These are phyloP conservation scores for Endoconidiophora polonica DNA, from an alignment of 2,329 filamentous ascomycete genomes.

Conservation along the genomic window DNA sequence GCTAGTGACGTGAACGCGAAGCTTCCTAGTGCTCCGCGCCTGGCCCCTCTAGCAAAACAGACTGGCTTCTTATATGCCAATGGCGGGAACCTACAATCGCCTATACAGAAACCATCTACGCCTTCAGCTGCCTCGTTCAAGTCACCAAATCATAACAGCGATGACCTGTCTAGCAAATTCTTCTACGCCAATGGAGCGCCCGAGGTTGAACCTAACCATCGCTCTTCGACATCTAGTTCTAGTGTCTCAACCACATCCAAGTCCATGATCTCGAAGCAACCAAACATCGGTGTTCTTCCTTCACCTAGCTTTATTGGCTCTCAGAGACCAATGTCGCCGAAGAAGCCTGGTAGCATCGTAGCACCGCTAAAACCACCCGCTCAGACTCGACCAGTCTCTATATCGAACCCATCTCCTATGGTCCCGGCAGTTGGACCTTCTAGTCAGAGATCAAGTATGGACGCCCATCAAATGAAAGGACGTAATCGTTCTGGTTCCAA, in stretches of 20 bases:
- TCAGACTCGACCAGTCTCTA: slow-evolving; percentile 9
- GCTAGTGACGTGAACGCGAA: slow-evolving; percentile 55
- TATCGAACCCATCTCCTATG: slow-evolving; percentile 10
- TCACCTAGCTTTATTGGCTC: slow-evolving; percentile 6
- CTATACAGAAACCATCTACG: slow-evolving; percentile 18
- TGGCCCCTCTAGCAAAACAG: slow-evolving; percentile 23
- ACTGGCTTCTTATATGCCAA: slow-evolving; percentile 42
- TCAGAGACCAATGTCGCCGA: slow-evolving; percentile 10
- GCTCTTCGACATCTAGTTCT: slow-evolving; percentile 27
- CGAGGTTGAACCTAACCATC: slow-evolving; percentile 27
- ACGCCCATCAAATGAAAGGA: slow-evolving; percentile 4
- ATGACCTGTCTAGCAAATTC: slow-evolving; percentile 39
- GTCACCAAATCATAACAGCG: slow-evolving; percentile 8
- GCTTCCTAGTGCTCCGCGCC: slow-evolving; percentile 23
- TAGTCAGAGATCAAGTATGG: slow-evolving; percentile 7
- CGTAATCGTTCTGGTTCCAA: slow-evolving; percentile 7
- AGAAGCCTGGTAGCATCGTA: slow-evolving; percentile 6
- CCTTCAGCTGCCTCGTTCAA: slow-evolving; percentile 8
- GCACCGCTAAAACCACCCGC: slow-evolving; percentile 4
- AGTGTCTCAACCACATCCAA: slow-evolving; percentile 30
- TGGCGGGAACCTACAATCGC: slow-evolving; percentile 25
- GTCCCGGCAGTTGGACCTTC: slow-evolving; percentile 2
- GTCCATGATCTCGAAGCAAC: slow-evolving; percentile 22
- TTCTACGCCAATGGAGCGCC: slow-evolving; percentile 56
- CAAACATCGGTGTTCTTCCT: slow-evolving; percentile 17